Conservation (phyloP, 2,329 filamentous ascomycete genomes). For the Cadophora gregata region DNA sequence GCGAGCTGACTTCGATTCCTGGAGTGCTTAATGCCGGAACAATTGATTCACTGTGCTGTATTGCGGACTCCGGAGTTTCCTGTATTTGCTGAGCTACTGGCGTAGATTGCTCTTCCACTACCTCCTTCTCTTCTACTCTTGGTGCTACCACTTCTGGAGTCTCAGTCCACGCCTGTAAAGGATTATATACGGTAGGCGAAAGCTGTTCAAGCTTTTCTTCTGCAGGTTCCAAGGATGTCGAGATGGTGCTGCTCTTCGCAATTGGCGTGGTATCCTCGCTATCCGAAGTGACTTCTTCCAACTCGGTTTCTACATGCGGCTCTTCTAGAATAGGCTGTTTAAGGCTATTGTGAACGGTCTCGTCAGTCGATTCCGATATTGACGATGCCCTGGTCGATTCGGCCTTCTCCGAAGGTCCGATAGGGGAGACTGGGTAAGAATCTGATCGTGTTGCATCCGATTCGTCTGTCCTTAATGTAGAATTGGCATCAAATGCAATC, state of each 20-base stretch:
- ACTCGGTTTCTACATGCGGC: conserved; percentile 12
- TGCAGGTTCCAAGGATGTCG: neutral
- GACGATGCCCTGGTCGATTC: conserved; percentile 69
- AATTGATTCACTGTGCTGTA: neutral
- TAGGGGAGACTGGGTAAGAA: conserved; percentile 63
- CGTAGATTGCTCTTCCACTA: neutral
- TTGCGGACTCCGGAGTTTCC: neutral
- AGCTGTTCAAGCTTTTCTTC: conserved; percentile 19
- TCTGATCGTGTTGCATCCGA: conserved; percentile 53
- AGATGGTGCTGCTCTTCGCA: neutral
- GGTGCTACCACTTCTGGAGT: neutral
- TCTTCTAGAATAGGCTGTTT: conserved; percentile 24
- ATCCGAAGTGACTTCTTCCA: conserved; percentile 9
- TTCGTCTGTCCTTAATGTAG: conserved; percentile 46
- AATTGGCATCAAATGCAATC: conserved; percentile 55
- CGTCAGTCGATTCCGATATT: conserved; percentile 66
- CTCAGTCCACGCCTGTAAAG: neutral
- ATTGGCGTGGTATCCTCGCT: conserved; percentile 13
- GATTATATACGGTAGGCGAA: conserved; percentile 19
- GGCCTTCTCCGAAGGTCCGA: conserved; percentile 60
- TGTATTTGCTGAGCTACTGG: neutral
- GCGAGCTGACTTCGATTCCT: conserved; percentile 13
- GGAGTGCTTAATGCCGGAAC: neutral
- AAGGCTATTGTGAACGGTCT: conserved; percentile 52
- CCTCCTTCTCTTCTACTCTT: neutral